Evolutionary conservation across 805 yeast species (phyloP).

Genomic region (Zygosaccharomyces kombuchaensis): DNA sequence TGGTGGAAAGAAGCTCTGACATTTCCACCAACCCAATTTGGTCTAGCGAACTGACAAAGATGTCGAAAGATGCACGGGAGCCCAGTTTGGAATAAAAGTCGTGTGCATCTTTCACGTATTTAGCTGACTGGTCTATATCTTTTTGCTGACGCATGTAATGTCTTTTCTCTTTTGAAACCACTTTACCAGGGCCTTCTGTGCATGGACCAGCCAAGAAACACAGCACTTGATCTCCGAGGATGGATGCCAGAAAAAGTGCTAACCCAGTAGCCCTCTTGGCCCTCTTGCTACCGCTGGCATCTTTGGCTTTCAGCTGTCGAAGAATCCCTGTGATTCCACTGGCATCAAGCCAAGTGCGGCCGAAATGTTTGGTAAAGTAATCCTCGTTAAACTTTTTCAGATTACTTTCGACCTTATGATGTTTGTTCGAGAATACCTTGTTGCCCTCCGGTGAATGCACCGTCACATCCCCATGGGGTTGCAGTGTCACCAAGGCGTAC

Average conservation of each 20-base stretch:
- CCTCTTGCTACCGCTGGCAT: slow-evolving; percentile 8
- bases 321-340: not conserved
- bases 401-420: slow-evolving; percentile 6
- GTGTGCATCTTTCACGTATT: slow-evolving; percentile 10
- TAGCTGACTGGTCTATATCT: slow-evolving; percentile 14
- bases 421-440: slow-evolving; percentile 5
- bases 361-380: slow-evolving; percentile 10
- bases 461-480: slow-evolving; percentile 7
- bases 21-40: slow-evolving; percentile 24
- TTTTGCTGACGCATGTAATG: slow-evolving; percentile 19
- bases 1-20: slow-evolving; percentile 10
- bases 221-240: slow-evolving; percentile 10
- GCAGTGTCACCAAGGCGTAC: slow-evolving; percentile 6
- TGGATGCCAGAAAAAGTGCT: slow-evolving; percentile 17
- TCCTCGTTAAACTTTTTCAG: slow-evolving; percentile 8
- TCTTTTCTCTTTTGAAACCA: slow-evolving; percentile 15
- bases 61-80: slow-evolving; percentile 2
- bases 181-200: slow-evolving; percentile 25
- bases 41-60: slow-evolving; percentile 20
- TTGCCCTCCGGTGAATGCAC: not conserved
- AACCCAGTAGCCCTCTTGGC: slow-evolving; percentile 19
- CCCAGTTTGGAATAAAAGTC: slow-evolving; percentile 12
- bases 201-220: slow-evolving; percentile 23
- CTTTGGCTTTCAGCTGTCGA: not conserved
- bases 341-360: slow-evolving; percentile 4